Evolutionary conservation across 257 asterid species (phyloP).

Genomic region (Solanum bukasovii): DNA sequence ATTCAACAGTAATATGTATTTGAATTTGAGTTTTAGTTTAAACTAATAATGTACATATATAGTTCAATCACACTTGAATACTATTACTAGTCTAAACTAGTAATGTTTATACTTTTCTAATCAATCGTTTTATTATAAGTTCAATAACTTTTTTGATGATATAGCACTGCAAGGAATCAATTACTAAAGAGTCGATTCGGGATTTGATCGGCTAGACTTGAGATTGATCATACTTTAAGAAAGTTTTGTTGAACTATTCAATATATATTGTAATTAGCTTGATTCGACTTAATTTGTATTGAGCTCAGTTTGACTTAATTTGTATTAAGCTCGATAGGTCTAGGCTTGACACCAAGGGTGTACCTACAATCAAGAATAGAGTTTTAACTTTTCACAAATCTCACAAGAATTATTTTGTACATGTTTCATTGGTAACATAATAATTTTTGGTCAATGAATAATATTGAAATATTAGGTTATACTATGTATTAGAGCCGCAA

Average conservation of each 20-base stretch:
- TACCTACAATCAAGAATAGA: too few relatives aligned
- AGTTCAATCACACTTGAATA: not conserved
- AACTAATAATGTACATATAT: not conserved
- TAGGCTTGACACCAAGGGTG: too few relatives aligned
- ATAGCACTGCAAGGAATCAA: not conserved
- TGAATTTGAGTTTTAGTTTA: not conserved
- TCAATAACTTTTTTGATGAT: not conserved
- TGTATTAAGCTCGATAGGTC: not conserved
- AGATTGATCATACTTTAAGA: not conserved
- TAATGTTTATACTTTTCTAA: not conserved
- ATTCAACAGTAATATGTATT: not conserved
- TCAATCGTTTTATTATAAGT: not conserved
- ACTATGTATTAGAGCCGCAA: not conserved
- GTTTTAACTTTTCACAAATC: not conserved
- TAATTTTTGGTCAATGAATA: not conserved
- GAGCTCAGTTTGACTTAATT: too few relatives aligned
- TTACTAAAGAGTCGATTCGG: not conserved
- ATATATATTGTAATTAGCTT: not conserved
- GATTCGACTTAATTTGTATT: not conserved
- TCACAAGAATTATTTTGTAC: not conserved
- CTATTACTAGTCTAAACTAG: not conserved
- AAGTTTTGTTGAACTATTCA: not conserved
- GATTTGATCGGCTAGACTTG: not conserved
- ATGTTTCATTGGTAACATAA: not conserved
- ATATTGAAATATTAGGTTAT: not conserved